Evolutionary conservation across 345 rosid species (phyloP).

Genomic region (Brassica juncea): DNA sequence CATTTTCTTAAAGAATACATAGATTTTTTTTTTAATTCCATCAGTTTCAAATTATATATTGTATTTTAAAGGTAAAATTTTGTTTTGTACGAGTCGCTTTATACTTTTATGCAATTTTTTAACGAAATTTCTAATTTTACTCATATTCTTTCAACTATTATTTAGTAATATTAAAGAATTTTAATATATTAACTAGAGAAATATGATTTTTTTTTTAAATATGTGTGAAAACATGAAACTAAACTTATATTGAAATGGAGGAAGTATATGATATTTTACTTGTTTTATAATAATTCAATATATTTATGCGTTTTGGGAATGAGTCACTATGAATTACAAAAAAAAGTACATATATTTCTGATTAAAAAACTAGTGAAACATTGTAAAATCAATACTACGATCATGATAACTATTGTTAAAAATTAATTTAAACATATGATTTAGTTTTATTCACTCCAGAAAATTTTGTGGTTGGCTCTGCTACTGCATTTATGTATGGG

Average conservation of each 20-base stretch:
- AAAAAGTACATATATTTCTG: neutral
- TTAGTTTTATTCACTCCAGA: neutral
- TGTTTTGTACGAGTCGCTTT: neutral
- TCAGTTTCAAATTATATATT: neutral
- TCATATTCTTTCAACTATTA: neutral
- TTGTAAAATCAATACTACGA: neutral
- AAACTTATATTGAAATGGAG: neutral
- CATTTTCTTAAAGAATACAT: neutral
- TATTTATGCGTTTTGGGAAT: too few relatives aligned
- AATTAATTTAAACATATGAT: neutral
- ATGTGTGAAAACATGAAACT: neutral
- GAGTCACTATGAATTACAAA: too few relatives aligned
- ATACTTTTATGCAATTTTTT: neutral
- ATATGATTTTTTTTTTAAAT: too few relatives aligned
- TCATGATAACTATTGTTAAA: neutral
- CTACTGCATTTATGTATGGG: neutral
- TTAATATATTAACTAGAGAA: neutral
- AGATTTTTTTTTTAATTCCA: neutral
- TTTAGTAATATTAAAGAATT: too few relatives aligned
- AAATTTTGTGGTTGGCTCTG: neutral
- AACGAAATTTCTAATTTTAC: too few relatives aligned
- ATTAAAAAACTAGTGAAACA: too few relatives aligned
- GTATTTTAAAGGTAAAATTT: neutral
- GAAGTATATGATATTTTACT: too few relatives aligned
- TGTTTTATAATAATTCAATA: too few relatives aligned